A percentile compares a stretch with the other conserved stretches of the same genome.
These are phyloP conservation scores for Umbelopsis sp. DNA, from an alignment of 371 early-diverging fungal species.

Conservation along the genomic window DNA sequence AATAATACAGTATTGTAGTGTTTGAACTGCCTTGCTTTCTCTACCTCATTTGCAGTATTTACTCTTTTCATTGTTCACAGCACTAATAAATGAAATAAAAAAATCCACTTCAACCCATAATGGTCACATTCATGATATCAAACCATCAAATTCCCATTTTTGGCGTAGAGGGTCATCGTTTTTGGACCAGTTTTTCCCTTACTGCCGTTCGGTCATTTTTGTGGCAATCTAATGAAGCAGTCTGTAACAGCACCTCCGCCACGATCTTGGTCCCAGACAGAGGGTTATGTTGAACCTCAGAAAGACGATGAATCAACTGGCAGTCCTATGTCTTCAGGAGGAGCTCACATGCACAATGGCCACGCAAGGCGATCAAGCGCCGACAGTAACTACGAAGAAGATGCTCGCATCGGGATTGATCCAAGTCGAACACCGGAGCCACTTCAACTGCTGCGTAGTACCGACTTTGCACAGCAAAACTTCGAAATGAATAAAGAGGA, in stretches of 20 bases:
- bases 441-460: neutral
- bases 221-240: neutral
- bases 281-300: neutral
- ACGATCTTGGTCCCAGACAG: constrained; percentile 4
- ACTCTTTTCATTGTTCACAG: neutral
- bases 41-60: neutral
- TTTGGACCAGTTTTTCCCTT: neutral
- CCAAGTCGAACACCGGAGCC: neutral
- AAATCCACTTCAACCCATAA: neutral
- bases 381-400: neutral
- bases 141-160: constrained; percentile 19
- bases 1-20: neutral
- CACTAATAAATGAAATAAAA: neutral
- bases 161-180: neutral
- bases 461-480: neutral
- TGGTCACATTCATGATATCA: neutral
- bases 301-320: neutral
- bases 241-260: constrained; percentile 5
- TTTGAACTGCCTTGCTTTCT: neutral
- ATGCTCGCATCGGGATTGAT: neutral
- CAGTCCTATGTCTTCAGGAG: neutral
- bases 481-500: constrained; percentile 7
- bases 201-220: neutral
- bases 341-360: neutral
- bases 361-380: neutral